A percentile compares a stretch with the other conserved stretches of the same genome.
Evolutionary conservation across 257 asterid genomes (phyloP).

Genomic region (Striga asiatica): DNA sequence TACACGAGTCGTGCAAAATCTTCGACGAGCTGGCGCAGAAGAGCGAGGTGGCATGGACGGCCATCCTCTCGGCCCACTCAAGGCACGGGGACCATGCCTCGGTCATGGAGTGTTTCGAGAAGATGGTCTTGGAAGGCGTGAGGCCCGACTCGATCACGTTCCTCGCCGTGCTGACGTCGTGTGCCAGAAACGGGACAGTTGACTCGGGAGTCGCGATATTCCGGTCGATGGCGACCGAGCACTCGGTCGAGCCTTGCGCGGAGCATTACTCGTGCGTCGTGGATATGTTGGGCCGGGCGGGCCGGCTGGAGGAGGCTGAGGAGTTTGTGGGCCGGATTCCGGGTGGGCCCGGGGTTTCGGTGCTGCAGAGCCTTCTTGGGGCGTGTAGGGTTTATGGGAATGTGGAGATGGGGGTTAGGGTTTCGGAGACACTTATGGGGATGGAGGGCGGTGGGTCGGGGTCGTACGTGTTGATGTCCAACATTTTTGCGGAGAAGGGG

Average conservation of each 20-base stretch:
- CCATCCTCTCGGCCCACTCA: slow-evolving; percentile 75
- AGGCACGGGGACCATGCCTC: slow-evolving; percentile 77
- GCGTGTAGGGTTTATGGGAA: slow-evolving; percentile 58
- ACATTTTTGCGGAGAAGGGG: slow-evolving; percentile 51
- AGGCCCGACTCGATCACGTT: slow-evolving; percentile 76
- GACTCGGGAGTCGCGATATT: slow-evolving; percentile 52
- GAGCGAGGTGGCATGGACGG: slow-evolving; percentile 75
- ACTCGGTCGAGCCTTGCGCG: slow-evolving; percentile 41
- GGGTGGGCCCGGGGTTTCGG: slow-evolving; percentile 71
- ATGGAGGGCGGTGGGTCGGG: slow-evolving; percentile 44
- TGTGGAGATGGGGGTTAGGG: slow-evolving; percentile 54
- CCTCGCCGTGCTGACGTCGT: slow-evolving; percentile 70
- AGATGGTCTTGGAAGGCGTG: slow-evolving; percentile 48
- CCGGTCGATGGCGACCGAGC: slow-evolving; percentile 44
- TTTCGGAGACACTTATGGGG: slow-evolving; percentile 34
- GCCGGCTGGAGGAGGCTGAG: slow-evolving; percentile 74
- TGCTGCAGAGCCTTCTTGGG: slow-evolving; percentile 70
- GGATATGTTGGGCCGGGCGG: slow-evolving; percentile 88
- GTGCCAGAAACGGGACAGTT: slow-evolving; percentile 74
- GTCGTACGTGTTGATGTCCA: slow-evolving; percentile 52
- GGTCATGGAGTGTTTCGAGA: slow-evolving; percentile 51
- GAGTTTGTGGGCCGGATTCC: slow-evolving; percentile 49
- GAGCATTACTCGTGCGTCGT: slow-evolving; percentile 82
- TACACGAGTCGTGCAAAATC: slow-evolving; percentile 53
- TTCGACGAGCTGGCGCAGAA: slow-evolving; percentile 40